These are phyloP conservation scores for Aspergillus ibericus DNA, from an alignment of 2,329 filamentous ascomycete genomes.

Conservation along the genomic window DNA sequence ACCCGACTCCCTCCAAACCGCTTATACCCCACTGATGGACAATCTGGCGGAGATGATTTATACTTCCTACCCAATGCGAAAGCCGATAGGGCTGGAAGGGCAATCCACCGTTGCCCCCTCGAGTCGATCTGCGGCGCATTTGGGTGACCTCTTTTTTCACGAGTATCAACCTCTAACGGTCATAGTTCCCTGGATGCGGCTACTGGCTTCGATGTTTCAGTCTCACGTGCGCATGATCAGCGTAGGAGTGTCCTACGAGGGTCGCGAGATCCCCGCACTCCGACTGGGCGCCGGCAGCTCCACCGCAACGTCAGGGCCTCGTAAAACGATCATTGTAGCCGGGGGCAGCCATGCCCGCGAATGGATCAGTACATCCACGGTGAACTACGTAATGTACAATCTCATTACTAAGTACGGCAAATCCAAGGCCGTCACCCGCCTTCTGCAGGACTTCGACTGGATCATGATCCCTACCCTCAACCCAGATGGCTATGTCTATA, in stretches of 20 bases:
- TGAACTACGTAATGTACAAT: conserved; percentile 86
- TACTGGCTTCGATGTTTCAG: conserved; percentile 87
- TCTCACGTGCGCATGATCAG: conserved; percentile 71
- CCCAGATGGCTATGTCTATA: conserved; percentile 91
- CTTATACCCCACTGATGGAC: conserved; percentile 74
- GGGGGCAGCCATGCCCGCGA: conserved; percentile 92
- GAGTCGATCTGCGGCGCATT: conserved; percentile 33
- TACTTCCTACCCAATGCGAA: conserved; percentile 66
- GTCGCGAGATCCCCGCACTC: conserved; percentile 79
- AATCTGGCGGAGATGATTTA: conserved; percentile 76
- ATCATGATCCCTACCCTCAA: conserved; percentile 87
- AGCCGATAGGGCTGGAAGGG: conserved; percentile 30
- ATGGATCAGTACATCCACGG: conserved; percentile 92
- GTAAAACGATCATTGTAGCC: conserved; percentile 77
- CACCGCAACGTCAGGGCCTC: conserved; percentile 48
- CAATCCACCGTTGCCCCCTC: conserved; percentile 31
- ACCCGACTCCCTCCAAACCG: conserved; percentile 68
- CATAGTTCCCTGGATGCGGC: conserved; percentile 85
- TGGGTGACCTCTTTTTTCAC: conserved; percentile 76
- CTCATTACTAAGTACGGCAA: conserved; percentile 82
- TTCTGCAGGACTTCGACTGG: conserved; percentile 83
- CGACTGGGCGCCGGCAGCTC: conserved; percentile 66
- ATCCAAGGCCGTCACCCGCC: conserved; percentile 65
- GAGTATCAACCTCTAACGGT: conserved; percentile 88
- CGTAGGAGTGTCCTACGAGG: conserved; percentile 85